These are phyloP conservation scores for Erythrophleum fordii DNA, from an alignment of 306 rosid genomes.

Conservation along the genomic window DNA sequence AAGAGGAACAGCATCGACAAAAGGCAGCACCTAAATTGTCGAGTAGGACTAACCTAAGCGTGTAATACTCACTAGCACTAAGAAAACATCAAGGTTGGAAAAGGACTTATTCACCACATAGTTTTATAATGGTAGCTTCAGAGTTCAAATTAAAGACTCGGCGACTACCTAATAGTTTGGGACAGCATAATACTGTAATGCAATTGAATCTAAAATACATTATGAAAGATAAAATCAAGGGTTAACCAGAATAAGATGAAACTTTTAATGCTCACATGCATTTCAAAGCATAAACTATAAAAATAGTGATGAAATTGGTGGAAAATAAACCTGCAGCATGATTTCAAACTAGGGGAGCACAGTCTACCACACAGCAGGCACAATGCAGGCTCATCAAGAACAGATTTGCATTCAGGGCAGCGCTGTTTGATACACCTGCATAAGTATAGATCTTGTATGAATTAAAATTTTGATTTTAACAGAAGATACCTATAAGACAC, in stretches of 20 bases:
- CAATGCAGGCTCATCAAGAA: constrained; percentile 81
- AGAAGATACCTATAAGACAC: background rate
- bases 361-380: constrained; percentile 93
- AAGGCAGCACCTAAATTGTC: background rate
- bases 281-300: constrained; percentile 15
- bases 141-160: constrained; percentile 2
- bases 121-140: background rate
- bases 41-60: background rate
- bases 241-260: background rate
- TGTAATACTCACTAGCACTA: background rate
- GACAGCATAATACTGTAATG: constrained; percentile 1
- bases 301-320: constrained; percentile 8
- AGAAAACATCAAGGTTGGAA: background rate
- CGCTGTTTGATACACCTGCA: constrained; percentile 82
- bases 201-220: constrained; percentile 21
- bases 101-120: background rate
- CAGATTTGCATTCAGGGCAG: constrained; percentile 70
- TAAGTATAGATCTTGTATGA: constrained; percentile 17
- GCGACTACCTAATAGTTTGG: constrained; percentile 24
- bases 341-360: constrained; percentile 88
- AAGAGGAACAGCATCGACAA: background rate
- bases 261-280: constrained; percentile 25
- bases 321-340: constrained; percentile 88
- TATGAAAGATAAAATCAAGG: background rate
- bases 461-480: background rate